Evolutionary conservation across 2,329 filamentous ascomycete species (phyloP), one percentile per base, ranked within the genome.

Genomic region (Arachnomyces sp.): DNA sequence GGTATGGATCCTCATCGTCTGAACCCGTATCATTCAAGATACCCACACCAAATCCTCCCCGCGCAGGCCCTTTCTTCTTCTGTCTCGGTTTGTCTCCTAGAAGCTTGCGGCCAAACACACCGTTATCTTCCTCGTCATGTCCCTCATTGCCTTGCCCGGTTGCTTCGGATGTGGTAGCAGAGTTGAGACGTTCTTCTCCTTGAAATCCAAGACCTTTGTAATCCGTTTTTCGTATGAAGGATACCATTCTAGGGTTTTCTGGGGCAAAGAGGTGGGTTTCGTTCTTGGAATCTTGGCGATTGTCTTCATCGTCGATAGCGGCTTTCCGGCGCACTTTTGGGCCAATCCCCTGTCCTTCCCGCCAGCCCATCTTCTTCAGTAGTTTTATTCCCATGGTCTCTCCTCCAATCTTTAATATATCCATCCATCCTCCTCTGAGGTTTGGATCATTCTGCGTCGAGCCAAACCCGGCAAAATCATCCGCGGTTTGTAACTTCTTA

Each of bases 351-450:
- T 96, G 89, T 1, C 89, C 90, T 47, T 90, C 84, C 53, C 82
- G 84, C 92, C 92, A 98, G 12, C 90, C 92, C 90, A 98, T 96
- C 54, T 76, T 84, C 56, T 84, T 85, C 43, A 96, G 67, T 12
- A 98, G 69, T 56, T 84, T 89, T 11, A 84, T 72, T 2, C 92
- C 92, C 72, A 93, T 87, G 0, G 87, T 94, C 46, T 94, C 85
- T 28, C 86, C 85, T 7, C 78, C 73, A 0, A 71, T 68, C 42
- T 76, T 74, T 47, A 95, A 79, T 1, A 95, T 64, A 37, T 86
- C 85, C 52, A 84, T 77, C 31, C 93, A 68, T 36, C 70, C 68
- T 35, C 73, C 72, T 7, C 68, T 63, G 18, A 69, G 70, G 11
- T 55, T 56, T 2, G 66, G 53, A 52, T 81, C 75, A 28, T 77